Evolutionary conservation across 2,329 filamentous ascomycete species (phyloP), one percentile per base, ranked within the genome.

Genomic region (Stemphylium lycopersici): DNA sequence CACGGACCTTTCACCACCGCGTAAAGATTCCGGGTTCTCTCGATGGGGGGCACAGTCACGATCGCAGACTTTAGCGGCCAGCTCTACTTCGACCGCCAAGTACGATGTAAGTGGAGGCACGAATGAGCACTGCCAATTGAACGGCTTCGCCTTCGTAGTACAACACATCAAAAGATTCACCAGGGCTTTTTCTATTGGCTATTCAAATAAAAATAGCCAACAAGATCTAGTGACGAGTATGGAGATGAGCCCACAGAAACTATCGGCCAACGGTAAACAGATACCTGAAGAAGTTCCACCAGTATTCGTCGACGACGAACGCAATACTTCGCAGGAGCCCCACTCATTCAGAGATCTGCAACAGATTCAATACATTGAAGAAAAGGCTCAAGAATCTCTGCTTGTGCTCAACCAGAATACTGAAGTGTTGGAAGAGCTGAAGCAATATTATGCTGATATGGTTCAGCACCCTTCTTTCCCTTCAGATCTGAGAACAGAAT

Each of bases 311-410:
- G 15, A 39, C n/a, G 18, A 32, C 3, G 13, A 12, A 6, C 2
- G 12, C 11, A 29, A 32, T 7, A 22, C 15, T 6, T 7, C 15
- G 0, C 22, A 52, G 11, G 54, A 60, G n/a, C 47, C n/a, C 2
- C 72, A 76, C 34, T 61, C 58, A 0, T 72, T 77, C 40, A 53
- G 38, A 2, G 59, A 73, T 42, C 45, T 78, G 1, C 74, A 75
- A 49, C 22, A 58, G 1, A 59, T 75, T 1, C 75, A 78, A 26
- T 62, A 54, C 31, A 51, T 75, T 4, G 73, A 77, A 49, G 75
- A 77, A n/a, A 73, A 73, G 39, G 61, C 65, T 4, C 76, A 76
- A 29, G 74, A 78, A 43, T 61, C 66, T 0, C 43, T 70, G 0
- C 59, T 74, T 0, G 59, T 74, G 0, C 48, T 79, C 0, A 65